A percentile compares a stretch with the other conserved stretches of the same genome.
phyloP scores from a whole-genome alignment of 208 protist species.

The Trichomonas tenax region DNA sequence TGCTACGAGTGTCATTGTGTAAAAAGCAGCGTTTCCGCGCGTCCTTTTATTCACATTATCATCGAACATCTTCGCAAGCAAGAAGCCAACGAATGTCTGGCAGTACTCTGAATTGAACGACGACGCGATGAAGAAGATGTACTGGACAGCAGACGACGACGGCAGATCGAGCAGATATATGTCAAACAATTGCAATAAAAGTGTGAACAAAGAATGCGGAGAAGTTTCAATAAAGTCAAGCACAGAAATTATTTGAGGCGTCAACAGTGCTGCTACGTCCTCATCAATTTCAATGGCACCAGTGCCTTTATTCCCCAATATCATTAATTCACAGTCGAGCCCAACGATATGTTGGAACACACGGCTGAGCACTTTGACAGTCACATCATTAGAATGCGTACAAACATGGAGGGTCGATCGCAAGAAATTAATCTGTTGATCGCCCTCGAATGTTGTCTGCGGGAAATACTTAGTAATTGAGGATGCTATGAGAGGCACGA shows the following conservation, averaged over 20 bases:
- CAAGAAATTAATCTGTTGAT: not conserved
- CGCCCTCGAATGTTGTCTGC: not conserved
- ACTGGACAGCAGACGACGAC: not conserved
- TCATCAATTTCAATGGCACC: not conserved
- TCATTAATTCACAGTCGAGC: not conserved
- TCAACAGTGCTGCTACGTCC: not conserved
- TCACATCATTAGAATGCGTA: not conserved
- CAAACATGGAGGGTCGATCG: not conserved
- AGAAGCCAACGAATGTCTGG: not conserved
- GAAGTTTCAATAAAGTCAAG: not conserved
- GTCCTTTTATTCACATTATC: not conserved
- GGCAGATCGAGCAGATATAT: not conserved
- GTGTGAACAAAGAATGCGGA: not conserved
- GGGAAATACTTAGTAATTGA: not conserved
- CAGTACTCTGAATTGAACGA: not conserved
- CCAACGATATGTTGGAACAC: constrained; percentile 9
- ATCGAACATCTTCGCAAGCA: not conserved
- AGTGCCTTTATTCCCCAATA: not conserved
- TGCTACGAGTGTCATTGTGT: not conserved
- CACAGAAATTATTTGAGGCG: not conserved
- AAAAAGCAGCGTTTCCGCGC: not conserved
- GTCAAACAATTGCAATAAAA: not conserved
- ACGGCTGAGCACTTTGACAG: not conserved
- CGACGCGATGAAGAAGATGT: not conserved
- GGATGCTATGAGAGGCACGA: not conserved